Evolutionary conservation across 2,329 filamentous ascomycete genomes (phyloP).

Genomic region (Camillea tinctor): DNA sequence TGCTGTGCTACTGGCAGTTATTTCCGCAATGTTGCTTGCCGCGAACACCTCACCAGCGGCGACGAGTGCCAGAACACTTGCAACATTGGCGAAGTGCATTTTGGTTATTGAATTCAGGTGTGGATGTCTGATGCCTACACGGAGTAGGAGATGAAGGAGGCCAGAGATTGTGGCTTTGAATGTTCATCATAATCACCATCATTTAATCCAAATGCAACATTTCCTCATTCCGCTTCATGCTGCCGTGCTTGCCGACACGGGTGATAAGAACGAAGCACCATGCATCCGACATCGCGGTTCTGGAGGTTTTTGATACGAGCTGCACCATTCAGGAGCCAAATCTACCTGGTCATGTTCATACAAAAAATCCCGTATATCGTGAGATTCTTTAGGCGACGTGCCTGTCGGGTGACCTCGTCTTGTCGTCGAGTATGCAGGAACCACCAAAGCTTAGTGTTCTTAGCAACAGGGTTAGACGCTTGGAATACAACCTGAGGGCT

Average conservation of each 20-base stretch:
- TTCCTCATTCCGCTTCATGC: too few species aligned
- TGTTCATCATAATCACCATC: background rate
- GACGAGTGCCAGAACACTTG: background rate
- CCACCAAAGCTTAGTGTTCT: background rate
- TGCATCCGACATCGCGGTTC: background rate
- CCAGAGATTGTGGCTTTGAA: background rate
- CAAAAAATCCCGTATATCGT: background rate
- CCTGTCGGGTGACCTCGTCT: background rate
- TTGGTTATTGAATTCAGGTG: background rate
- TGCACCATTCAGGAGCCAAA: background rate
- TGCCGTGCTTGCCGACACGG: too few species aligned
- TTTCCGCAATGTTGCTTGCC: background rate
- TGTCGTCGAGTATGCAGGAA: background rate
- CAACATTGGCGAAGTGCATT: background rate
- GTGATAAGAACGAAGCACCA: background rate
- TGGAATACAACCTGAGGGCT: background rate
- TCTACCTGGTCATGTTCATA: background rate
- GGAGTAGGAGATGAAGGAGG: background rate
- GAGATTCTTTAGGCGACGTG: background rate
- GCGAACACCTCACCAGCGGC: background rate
- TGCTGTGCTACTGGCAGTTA: background rate
- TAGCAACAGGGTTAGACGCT: background rate
- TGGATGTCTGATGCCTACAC: background rate
- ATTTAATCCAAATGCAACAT: background rate
- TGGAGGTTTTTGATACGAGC: background rate